phyloP scores from a whole-genome alignment of 345 rosid genomes.

The Eucalyptus erythrocorys region DNA sequence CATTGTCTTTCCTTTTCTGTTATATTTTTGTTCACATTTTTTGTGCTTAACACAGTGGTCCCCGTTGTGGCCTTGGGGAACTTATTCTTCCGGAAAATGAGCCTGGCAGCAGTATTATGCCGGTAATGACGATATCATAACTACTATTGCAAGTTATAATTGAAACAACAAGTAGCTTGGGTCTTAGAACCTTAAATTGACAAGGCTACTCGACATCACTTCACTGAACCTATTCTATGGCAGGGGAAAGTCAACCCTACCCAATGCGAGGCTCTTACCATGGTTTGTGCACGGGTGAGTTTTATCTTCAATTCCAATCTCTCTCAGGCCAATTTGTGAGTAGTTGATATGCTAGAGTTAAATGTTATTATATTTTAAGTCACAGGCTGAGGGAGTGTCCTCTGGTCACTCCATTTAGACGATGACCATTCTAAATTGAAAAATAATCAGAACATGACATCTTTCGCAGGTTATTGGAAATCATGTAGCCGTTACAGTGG shows the following conservation, averaged over 20 bases:
- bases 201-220: neutral
- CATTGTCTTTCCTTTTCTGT: neutral
- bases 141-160: neutral
- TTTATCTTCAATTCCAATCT: neutral
- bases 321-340: neutral
- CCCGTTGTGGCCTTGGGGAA: slow-evolving; percentile 97
- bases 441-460: neutral
- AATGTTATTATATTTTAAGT: neutral
- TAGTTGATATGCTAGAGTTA: neutral
- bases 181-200: too few species aligned
- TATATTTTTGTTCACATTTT: slow-evolving; percentile 5
- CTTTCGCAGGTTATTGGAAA: slow-evolving; percentile 82
- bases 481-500: slow-evolving; percentile 81
- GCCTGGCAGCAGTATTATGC: slow-evolving; percentile 99
- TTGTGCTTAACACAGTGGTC: slow-evolving; percentile 49
- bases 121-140: slow-evolving; percentile 29
- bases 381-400: neutral
- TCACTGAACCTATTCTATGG: slow-evolving; percentile 7
- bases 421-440: neutral
- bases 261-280: slow-evolving; percentile 94
- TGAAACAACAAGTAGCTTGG: neutral
- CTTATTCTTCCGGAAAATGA: slow-evolving; percentile 98
- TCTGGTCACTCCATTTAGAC: neutral
- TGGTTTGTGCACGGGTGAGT: slow-evolving; percentile 95
- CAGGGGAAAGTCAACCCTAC: slow-evolving; percentile 99